Conservation (phyloP, 768 basidiomycete genomes). For the Scleroderma bovista region DNA sequence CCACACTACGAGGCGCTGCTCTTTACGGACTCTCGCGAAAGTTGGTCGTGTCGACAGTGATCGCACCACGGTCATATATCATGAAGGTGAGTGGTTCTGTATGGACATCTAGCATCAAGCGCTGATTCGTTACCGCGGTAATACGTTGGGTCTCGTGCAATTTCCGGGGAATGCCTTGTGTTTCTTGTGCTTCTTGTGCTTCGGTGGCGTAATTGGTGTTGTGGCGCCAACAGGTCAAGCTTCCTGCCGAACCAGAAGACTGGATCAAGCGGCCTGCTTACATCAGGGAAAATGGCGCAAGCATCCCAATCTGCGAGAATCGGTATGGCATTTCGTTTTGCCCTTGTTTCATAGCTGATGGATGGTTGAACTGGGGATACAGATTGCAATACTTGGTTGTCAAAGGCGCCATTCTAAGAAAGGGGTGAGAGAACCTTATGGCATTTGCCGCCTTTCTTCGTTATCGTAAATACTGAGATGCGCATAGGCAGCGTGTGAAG, state of each 20-base stretch:
- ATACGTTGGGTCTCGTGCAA: background rate
- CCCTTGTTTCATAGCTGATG: conserved; percentile 3
- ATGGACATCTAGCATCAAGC: too few relatives aligned
- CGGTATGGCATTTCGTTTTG: conserved; percentile 38
- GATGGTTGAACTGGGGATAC: conserved; percentile 16
- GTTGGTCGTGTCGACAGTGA: conserved; percentile 74
- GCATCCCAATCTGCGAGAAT: conserved; percentile 78
- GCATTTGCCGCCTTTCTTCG: conserved; percentile 9
- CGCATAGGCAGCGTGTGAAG: conserved; percentile 64
- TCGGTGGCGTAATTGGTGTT: background rate
- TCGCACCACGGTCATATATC: conserved; percentile 78
- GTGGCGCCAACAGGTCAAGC: conserved; percentile 55
- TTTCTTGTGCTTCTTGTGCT: background rate
- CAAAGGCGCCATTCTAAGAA: conserved; percentile 81
- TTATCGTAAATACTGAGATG: conserved; percentile 11
- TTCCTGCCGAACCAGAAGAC: conserved; percentile 84
- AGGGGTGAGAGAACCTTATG: conserved; percentile 58
- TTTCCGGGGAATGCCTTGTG: background rate
- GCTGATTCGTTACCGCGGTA: too few relatives aligned
- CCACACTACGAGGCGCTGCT: conserved; percentile 84
- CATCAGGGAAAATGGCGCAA: conserved; percentile 72
- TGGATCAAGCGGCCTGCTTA: conserved; percentile 82
- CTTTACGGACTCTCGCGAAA: conserved; percentile 77
- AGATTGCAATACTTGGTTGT: conserved; percentile 85
- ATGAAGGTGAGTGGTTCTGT: conserved; percentile 57